Evolutionary conservation across 2,329 filamentous ascomycete species (phyloP).

Genomic region (Monosporascus ibericus): DNA sequence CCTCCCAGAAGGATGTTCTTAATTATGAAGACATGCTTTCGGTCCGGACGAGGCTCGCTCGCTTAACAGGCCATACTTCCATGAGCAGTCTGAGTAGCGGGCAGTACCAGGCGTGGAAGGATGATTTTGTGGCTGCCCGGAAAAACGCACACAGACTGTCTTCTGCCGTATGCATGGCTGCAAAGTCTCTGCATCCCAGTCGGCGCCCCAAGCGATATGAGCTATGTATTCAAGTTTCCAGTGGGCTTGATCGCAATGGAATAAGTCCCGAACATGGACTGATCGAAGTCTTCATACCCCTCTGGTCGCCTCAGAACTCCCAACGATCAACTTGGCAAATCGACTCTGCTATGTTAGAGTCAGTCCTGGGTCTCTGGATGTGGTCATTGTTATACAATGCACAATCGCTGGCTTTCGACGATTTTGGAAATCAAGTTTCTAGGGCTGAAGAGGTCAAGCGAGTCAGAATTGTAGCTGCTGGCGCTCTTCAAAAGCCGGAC

Average conservation of each 20-base stretch:
- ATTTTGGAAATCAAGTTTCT: not conserved
- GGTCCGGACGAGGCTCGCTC: not conserved
- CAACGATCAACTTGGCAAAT: constrained; percentile 5
- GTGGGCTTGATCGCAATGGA: too few relatives aligned
- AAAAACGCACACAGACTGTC: not conserved
- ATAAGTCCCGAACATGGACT: not conserved
- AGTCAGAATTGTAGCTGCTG: not conserved
- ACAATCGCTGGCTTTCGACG: not conserved
- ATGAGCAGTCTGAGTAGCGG: not conserved
- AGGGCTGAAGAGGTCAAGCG: not conserved
- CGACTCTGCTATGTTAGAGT: constrained; percentile 12
- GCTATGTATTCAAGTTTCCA: not conserved
- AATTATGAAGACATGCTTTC: not conserved
- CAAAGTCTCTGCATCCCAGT: not conserved
- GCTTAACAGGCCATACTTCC: not conserved
- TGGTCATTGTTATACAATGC: constrained; percentile 5
- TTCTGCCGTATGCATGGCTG: not conserved
- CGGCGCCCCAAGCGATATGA: not conserved
- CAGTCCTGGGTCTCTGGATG: constrained; percentile 12
- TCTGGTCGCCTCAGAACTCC: not conserved
- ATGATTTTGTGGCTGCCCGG: constrained; percentile 7
- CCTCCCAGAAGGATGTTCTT: not conserved
- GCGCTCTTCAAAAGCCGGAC: not conserved
- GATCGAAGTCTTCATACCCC: not conserved
- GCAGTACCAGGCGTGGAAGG: constrained; percentile 6